Base-by-base conservation (phyloP, 371 early-diverging fungal genomes). In the Vairimorpha apis region DNA sequence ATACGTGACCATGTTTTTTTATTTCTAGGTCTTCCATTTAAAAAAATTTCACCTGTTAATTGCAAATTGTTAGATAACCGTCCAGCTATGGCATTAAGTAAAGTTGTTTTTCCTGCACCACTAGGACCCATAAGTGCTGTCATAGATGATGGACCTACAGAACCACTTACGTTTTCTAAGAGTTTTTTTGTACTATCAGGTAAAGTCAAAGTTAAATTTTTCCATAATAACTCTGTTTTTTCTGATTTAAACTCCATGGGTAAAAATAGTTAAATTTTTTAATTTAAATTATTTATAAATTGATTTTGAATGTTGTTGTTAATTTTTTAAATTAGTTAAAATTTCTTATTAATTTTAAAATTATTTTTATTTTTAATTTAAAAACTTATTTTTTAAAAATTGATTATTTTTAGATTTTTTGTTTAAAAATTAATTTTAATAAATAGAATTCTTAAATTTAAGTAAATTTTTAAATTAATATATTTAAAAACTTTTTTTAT, bases 21-120 rank as follows among this genome's bases (percentile, higher is more conserved):
- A 10, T 69, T 53, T 60, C 80, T 86, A 2, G 84, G 83, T 43
- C 77, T 72, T 1, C 90, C 90, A 74, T 95, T 94, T 18, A 93
- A 86, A 27, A 88, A 84, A 3, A 94, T 88, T n/a, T 87, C 85
- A 0, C 97, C 96, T 1, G 27, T 64, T 10, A 76, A 59, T n/a
- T 83, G 82, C 13, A 91, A 87, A 10, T 83, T 83, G n/a, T 89
- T 90, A 2, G 86, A 78, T 70, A 88, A 86, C 53, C 91, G 88
- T 1, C 91, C 87, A 0, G 94, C 90, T 4, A 97, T 72, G 51
- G 90, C 85, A 81, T 93, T 92, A 70, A 91, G 71, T 0, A 92
- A 84, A 0, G 91, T 89, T 0, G 91, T 89, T 81, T 92, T 92
- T 58, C 93, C 93, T 65, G 91, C 91, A 12, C 92, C 91, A 33